Evolutionary conservation across 805 yeast genomes (phyloP).

Genomic region (Candida silvatica): DNA sequence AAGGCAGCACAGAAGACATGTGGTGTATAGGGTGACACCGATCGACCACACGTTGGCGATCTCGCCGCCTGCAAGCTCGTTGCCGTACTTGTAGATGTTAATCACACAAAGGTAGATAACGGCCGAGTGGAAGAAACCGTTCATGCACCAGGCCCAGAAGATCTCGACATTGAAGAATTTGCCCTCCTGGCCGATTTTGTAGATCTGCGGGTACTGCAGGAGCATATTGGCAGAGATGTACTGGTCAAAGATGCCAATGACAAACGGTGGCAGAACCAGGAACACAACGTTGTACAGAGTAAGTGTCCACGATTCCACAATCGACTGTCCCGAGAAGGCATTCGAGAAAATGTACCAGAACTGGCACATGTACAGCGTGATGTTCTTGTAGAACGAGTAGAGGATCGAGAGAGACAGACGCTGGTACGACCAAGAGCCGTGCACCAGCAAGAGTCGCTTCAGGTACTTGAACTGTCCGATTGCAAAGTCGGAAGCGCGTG

Average conservation of each 20-base stretch:
- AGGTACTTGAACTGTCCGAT: constrained; percentile 91
- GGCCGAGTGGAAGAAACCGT: constrained; percentile 92
- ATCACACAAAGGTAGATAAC: constrained; percentile 68
- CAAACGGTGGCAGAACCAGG: constrained; percentile 93
- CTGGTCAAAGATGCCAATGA: constrained; percentile 94
- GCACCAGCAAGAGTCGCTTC: constrained; percentile 78
- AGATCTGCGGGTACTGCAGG: constrained; percentile 87
- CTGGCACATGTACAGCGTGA: constrained; percentile 94
- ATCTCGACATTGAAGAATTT: constrained; percentile 83
- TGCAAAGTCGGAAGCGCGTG: constrained; percentile 94
- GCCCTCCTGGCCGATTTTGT: constrained; percentile 83
- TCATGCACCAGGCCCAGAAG: constrained; percentile 96
- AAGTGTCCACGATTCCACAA: constrained; percentile 96
- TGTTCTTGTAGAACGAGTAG: constrained; percentile 92
- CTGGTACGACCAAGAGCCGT: constrained; percentile 97
- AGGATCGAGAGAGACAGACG: constrained; percentile 87
- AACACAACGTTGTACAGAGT: constrained; percentile 92
- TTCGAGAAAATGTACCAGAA: constrained; percentile 95
- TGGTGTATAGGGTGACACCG: constrained; percentile 86
- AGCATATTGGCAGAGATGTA: constrained; percentile 85
- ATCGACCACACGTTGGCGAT: constrained; percentile 87
- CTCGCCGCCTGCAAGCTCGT: constrained; percentile 56
- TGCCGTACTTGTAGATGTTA: constrained; percentile 61
- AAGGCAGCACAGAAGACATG: constrained; percentile 79
- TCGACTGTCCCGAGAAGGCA: constrained; percentile 91